Evolutionary conservation across 345 rosid species (phyloP), one percentile per base, ranked within the genome.

Genomic region (Ceriops tagal): DNA sequence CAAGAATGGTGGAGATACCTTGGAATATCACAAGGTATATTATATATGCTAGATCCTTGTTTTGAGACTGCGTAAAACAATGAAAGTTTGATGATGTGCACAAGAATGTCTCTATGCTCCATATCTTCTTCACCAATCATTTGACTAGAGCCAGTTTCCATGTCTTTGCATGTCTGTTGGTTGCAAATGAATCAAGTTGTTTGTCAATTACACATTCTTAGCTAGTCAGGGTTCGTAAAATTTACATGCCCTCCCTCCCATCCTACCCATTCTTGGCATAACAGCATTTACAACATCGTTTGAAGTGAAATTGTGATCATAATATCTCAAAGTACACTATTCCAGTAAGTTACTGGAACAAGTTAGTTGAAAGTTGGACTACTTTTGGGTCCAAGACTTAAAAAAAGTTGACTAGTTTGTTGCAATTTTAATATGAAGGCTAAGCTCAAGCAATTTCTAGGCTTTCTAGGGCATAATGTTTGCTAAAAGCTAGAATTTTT

Each of bases 1-100:
- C 35, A 95, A 95, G 77, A 85, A 98, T 62, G 92, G 88, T 34
- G 99, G 99, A 69, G 99, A 95, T 77, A 95, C 99, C 57, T 85
- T 95, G 76, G 99, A 95, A 78, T 95, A 90, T 79, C 97, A 95
- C 83, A 86, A 90, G 93, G 99, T 95, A 82, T 68, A 61, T 11
- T 61, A 47, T 21, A 13, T 3, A 6, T 43, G 46, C 11, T 24
- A 3, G 18, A 18, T 53, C 6, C 20, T 28, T n/a, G 10, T 30
- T 11, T 59, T 53, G 31, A 30, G 8, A 35, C 35, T 53, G 24
- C 13, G 43, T 65, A 18, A 34, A n/a, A 21, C 20, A n/a, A 28
- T 21, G 0, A 24, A 8, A 53, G 24, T 56, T 39, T 32, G 15
- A 55, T 52, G 30, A 19, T 35, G 13, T 10, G 11, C 10, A 24